A percentile compares a stretch with the other conserved stretches of the same genome.
Conservation (phyloP, 2,329 filamentous ascomycete species). For the Fusarium annulatum region DNA sequence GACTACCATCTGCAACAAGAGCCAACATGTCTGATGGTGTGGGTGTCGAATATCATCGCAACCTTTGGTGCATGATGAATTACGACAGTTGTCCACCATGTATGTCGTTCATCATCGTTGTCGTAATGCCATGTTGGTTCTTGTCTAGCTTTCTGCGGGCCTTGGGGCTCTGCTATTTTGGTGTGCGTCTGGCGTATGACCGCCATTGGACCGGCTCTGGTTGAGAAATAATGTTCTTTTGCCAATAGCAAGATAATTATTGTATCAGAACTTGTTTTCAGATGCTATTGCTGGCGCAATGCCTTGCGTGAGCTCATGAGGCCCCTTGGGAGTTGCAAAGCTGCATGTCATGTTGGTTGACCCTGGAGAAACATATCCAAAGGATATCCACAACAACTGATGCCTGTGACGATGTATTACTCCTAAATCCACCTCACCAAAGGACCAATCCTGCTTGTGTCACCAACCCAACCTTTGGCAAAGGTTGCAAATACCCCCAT, state of each 20-base stretch:
- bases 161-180: conserved; percentile 29
- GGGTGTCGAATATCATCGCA: background rate
- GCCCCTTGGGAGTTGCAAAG: conserved; percentile 4
- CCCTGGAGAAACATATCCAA: conserved; percentile 2
- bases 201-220: conserved; percentile 31
- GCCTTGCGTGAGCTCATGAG: background rate
- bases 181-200: conserved; percentile 10
- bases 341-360: background rate
- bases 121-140: conserved; percentile 28
- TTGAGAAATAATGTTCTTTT: conserved; percentile 10
- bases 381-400: conserved; percentile 27
- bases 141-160: conserved; percentile 28
- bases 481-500: conserved; percentile 26
- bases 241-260: background rate
- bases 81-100: background rate
- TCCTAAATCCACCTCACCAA: conserved; percentile 11
- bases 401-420: conserved; percentile 15
- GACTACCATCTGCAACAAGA: conserved; percentile 5
- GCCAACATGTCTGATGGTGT: conserved; percentile 12
- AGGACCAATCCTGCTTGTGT: conserved; percentile 25
- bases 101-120: conserved; percentile 2
- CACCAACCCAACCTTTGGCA: conserved; percentile 11
- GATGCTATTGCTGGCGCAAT: background rate
- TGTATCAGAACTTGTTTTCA: conserved; percentile 10
- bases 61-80: conserved; percentile 15